A percentile compares a stretch with the other conserved stretches of the same genome.
phyloP scores from a whole-genome alignment of 1,284 basidiomycete genomes.

The Mrakiaceae sp. region DNA sequence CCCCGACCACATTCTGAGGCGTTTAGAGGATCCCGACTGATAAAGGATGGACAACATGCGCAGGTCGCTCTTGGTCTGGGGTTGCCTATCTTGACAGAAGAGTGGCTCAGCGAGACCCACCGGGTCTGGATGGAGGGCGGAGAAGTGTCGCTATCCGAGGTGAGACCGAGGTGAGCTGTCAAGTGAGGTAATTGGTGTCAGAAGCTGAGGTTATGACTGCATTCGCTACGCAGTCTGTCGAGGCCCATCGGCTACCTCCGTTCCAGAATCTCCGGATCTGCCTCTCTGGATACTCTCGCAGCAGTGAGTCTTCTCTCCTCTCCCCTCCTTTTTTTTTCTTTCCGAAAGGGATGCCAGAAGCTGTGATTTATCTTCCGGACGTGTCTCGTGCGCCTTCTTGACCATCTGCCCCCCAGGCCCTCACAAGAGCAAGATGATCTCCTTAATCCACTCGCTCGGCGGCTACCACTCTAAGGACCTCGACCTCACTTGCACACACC shows the following conservation, averaged over 20 bases:
- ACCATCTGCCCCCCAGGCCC: not conserved
- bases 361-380: not conserved
- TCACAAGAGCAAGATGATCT: conserved; percentile 8
- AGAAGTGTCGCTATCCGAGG: conserved; percentile 18
- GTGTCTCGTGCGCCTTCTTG: not conserved
- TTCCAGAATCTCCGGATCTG: conserved; percentile 21
- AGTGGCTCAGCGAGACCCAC: conserved; percentile 21
- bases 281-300: conserved; percentile 17
- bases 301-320: not conserved
- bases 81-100: conserved; percentile 20
- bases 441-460: conserved; percentile 13
- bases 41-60: not conserved
- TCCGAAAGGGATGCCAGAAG: not conserved
- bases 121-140: conserved; percentile 20
- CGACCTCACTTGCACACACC: conserved; percentile 20
- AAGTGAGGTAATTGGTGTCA: not conserved
- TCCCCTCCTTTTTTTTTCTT: not conserved
- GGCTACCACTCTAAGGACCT: conserved; percentile 19
- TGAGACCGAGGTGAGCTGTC: not conserved
- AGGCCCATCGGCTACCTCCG: conserved; percentile 18
- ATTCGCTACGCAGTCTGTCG: conserved; percentile 13
- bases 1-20: not conserved
- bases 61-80: conserved; percentile 21
- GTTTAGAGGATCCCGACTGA: not conserved
- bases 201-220: not conserved